Percentiles rank a stretch among this genome's conserved stretches.
phyloP scores from a whole-genome alignment of 2,329 filamentous ascomycete species.

The Alternaria arborescens region DNA sequence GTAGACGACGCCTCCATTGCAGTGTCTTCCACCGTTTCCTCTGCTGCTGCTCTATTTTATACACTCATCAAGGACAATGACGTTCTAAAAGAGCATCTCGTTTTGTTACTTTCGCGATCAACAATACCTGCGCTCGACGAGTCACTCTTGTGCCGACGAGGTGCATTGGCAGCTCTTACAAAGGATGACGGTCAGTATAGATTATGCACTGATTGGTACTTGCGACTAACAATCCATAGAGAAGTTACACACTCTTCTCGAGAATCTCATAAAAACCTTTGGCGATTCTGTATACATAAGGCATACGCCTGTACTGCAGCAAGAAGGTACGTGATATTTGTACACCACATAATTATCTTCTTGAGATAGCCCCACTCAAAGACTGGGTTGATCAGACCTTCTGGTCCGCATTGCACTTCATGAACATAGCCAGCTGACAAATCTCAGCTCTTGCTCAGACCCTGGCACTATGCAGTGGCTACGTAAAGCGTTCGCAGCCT shows the following conservation, averaged over 20 bases:
- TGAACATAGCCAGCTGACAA: constrained; percentile 26
- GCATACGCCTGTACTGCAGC: constrained; percentile 82
- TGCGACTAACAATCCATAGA: constrained; percentile 32
- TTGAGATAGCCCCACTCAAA: constrained; percentile 44
- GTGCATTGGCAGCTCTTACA: constrained; percentile 54
- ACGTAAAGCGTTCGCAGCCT: constrained; percentile 72
- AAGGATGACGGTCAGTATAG: constrained; percentile 51
- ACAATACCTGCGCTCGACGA: constrained; percentile 38
- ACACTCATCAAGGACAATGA: constrained; percentile 40
- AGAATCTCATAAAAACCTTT: constrained; percentile 77
- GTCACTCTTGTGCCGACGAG: constrained; percentile 42
- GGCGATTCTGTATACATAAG: constrained; percentile 87
- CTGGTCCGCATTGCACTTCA: constrained; percentile 49
- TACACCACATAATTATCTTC: constrained; percentile 26
- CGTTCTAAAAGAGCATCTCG: constrained; percentile 41
- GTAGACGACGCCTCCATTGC: constrained; percentile 24
- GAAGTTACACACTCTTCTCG: constrained; percentile 66
- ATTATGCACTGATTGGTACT: neutral
- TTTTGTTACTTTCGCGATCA: constrained; percentile 53
- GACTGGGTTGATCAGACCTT: constrained; percentile 36
- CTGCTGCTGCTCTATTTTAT: constrained; percentile 33
- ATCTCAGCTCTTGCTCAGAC: constrained; percentile 78
- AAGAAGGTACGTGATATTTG: constrained; percentile 72
- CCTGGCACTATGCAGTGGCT: constrained; percentile 78
- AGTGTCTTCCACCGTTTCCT: constrained; percentile 34